A percentile compares a stretch with the other conserved stretches of the same genome.
phyloP scores from a whole-genome alignment of 1,139 yeast genomes.

The Scheffersomyces lignicola region DNA sequence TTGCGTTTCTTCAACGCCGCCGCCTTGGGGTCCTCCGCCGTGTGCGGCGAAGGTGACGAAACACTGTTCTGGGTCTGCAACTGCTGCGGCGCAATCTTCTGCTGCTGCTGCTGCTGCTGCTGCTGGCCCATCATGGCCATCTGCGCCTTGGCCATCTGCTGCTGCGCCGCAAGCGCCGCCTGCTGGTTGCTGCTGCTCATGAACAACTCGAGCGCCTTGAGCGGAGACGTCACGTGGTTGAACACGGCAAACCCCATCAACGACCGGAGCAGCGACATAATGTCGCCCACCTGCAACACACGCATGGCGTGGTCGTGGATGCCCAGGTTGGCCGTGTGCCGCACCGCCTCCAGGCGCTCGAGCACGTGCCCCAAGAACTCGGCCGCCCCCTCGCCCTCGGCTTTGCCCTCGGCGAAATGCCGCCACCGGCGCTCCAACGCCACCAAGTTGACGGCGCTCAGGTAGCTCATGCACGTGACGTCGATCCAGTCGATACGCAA shows the following conservation, averaged over 20 bases:
- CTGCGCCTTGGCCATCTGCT: constrained; percentile 9
- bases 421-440: constrained; percentile 30
- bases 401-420: constrained; percentile 15
- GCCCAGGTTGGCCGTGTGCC: constrained; percentile 47
- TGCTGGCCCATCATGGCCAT: constrained; percentile 3
- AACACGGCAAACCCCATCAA: constrained; percentile 58
- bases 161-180: constrained; percentile 15
- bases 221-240: constrained; percentile 51
- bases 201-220: constrained; percentile 58
- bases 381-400: constrained; percentile 14
- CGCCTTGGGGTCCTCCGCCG: constrained; percentile 21
- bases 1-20: constrained; percentile 19
- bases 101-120: constrained; percentile 7
- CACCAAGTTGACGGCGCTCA: constrained; percentile 23
- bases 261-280: constrained; percentile 67
- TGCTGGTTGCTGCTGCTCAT: constrained; percentile 30
- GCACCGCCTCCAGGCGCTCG: constrained; percentile 24
- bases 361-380: constrained; percentile 27
- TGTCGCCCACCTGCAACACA: constrained; percentile 71
- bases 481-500: constrained; percentile 75
- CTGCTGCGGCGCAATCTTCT: constrained; percentile 12
- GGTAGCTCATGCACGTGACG: constrained; percentile 42
- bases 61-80: constrained; percentile 10
- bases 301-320: constrained; percentile 66
- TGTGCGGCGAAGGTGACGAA: constrained; percentile 22